Conservation (phyloP, 345 rosid genomes). For the Arabis hirsuta region DNA sequence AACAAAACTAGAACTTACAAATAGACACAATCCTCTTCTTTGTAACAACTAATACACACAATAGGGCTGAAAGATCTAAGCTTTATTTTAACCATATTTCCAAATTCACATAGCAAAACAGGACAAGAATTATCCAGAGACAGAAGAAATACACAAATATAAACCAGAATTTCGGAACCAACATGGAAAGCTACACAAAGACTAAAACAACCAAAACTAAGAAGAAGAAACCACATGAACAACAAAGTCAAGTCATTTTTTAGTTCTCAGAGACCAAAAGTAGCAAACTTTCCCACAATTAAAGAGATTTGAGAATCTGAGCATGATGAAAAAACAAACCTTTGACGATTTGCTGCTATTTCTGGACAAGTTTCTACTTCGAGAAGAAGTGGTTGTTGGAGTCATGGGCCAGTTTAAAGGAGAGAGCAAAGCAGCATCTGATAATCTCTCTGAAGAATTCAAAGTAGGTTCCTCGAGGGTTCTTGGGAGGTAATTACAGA, state of each 20-base stretch:
- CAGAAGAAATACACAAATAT: neutral
- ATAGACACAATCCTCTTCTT: constrained; percentile 2
- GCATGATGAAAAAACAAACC: constrained; percentile 45
- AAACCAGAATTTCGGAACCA: neutral
- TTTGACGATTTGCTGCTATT: constrained; percentile 75
- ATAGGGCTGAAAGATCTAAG: neutral
- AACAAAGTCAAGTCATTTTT: neutral
- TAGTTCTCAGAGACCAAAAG: neutral
- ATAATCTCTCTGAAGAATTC: constrained; percentile 57
- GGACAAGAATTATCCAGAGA: neutral
- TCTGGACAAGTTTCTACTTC: constrained; percentile 56
- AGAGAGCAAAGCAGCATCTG: constrained; percentile 72
- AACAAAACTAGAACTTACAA: neutral
- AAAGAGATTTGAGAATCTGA: neutral
- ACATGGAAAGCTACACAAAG: neutral
- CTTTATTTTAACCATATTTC: neutral
- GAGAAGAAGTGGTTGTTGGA: constrained; percentile 69
- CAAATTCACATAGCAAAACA: neutral
- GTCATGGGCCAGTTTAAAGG: constrained; percentile 64
- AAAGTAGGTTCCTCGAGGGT: constrained; percentile 52
- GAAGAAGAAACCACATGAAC: no score
- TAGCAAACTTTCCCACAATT: neutral
- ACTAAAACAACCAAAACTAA: neutral
- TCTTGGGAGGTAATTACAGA: constrained; percentile 62
- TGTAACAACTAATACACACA: neutral